phyloP scores from a whole-genome alignment of 495 filamentous ascomycete species.

The Penicillium maclennaniae region DNA sequence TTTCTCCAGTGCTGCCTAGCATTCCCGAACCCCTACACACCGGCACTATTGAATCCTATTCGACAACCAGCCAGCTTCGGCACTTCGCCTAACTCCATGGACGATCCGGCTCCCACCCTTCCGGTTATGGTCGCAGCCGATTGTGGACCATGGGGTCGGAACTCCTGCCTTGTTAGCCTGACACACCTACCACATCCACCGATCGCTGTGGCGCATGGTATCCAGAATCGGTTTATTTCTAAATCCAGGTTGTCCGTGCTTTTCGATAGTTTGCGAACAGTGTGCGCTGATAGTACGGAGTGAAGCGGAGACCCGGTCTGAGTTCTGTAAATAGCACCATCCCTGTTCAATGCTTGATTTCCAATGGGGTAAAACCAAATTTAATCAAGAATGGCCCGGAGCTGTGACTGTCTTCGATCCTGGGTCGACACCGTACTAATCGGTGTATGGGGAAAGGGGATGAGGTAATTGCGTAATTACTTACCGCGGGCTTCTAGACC shows the following conservation, averaged over 20 bases:
- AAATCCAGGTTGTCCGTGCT: neutral
- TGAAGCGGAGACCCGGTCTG: neutral
- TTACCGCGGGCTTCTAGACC: neutral
- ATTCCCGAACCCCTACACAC: constrained; percentile 3
- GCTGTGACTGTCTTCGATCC: neutral
- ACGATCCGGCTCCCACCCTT: constrained; percentile 2
- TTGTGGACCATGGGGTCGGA: neutral
- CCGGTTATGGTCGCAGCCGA: neutral
- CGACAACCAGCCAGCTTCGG: constrained; percentile 1
- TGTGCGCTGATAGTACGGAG: neutral
- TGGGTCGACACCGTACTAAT: neutral
- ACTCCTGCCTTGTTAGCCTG: neutral
- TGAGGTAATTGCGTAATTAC: neutral
- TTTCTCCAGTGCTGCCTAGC: constrained; percentile 7
- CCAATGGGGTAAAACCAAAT: neutral
- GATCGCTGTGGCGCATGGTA: constrained; percentile 11
- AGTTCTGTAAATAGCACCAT: neutral
- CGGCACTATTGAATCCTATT: constrained; percentile 11
- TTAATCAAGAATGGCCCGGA: neutral
- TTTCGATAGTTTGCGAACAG: neutral
- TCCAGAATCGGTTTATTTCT: constrained; percentile 2
- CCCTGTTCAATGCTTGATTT: neutral
- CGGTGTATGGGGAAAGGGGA: neutral
- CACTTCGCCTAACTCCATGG: constrained; percentile 2
- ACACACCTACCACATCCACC: neutral